A percentile compares a stretch with the other conserved stretches of the same genome.
These are phyloP conservation scores for Filosporella fistucella DNA, from an alignment of 495 filamentous ascomycete genomes.

Conservation along the genomic window DNA sequence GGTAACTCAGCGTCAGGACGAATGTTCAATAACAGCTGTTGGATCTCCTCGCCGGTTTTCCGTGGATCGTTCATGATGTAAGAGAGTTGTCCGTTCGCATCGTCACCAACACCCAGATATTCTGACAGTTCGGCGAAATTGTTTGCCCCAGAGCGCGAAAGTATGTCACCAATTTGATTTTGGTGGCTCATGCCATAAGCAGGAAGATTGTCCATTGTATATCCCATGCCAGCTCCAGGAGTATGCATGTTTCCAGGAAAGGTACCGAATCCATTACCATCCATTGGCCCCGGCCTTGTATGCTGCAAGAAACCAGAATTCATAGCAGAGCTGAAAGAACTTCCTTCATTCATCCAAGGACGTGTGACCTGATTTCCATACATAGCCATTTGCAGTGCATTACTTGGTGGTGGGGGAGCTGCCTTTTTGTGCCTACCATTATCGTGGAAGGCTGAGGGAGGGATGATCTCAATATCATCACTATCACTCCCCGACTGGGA, in stretches of 20 bases:
- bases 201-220: no score
- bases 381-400: neutral
- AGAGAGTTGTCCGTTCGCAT: constrained; percentile 29
- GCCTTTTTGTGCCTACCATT: constrained; percentile 13
- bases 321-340: no score
- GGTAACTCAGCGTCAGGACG: constrained; percentile 68
- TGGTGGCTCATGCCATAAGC: neutral
- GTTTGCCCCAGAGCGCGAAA: constrained; percentile 20
- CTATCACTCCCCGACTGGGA: constrained; percentile 13
- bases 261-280: neutral
- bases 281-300: no score
- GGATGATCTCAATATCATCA: constrained; percentile 25
- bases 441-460: constrained; percentile 13
- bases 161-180: constrained; percentile 16
- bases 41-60: constrained; percentile 60
- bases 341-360: neutral
- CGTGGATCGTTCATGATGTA: constrained; percentile 48
- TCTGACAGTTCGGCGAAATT: constrained; percentile 26
- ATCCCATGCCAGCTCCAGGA: neutral
- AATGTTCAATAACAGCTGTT: constrained; percentile 65
- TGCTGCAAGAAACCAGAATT: no score
- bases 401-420: neutral
- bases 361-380: neutral
- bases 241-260: constrained; percentile 3
- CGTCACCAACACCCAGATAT: constrained; percentile 16